Conservation (phyloP, 1,284 basidiomycete species). For the Vanrija pseudolonga region DNA sequence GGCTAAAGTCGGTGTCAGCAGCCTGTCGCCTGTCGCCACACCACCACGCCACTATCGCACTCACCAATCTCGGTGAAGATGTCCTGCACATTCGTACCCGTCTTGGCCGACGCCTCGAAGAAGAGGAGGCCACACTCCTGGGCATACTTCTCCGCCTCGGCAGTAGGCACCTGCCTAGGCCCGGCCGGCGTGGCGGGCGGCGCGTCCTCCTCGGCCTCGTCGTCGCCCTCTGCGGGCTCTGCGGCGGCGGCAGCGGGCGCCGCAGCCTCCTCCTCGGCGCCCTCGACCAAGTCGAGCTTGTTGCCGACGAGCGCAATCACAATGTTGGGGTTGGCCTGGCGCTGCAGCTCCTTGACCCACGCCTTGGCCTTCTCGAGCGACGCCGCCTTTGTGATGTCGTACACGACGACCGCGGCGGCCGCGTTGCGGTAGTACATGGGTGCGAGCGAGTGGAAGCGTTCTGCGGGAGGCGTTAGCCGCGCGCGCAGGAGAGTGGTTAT, state of each 20-base stretch:
- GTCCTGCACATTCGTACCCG: conserved; percentile 91
- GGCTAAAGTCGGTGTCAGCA: conserved; percentile 54
- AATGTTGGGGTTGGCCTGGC: conserved; percentile 98
- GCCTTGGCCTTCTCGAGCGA: conserved; percentile 99
- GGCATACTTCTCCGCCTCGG: conserved; percentile 95
- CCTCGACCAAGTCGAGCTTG: conserved; percentile 86
- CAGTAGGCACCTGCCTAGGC: conserved; percentile 78
- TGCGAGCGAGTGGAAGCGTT: conserved; percentile 50
- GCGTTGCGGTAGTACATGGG: conserved; percentile 99
- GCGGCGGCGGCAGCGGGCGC: conserved; percentile 18
- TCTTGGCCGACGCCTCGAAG: conserved; percentile 98
- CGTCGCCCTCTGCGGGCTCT: conserved; percentile 61
- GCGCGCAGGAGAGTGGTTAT: neutral
- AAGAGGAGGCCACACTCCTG: conserved; percentile 88
- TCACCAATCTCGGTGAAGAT: conserved; percentile 97
- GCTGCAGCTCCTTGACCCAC: conserved; percentile 99
- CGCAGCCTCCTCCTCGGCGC: conserved; percentile 56
- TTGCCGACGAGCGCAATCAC: conserved; percentile 96
- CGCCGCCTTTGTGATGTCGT: conserved; percentile 81
- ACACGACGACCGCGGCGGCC: conserved; percentile 91
- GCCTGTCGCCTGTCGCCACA: no score
- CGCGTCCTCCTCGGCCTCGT: conserved; percentile 32
- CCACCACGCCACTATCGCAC: no score
- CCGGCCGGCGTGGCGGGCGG: conserved; percentile 42
- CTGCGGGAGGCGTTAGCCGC: conserved; percentile 4